Conservation (phyloP, 495 filamentous ascomycete species). For the Penicillium fimorum region DNA sequence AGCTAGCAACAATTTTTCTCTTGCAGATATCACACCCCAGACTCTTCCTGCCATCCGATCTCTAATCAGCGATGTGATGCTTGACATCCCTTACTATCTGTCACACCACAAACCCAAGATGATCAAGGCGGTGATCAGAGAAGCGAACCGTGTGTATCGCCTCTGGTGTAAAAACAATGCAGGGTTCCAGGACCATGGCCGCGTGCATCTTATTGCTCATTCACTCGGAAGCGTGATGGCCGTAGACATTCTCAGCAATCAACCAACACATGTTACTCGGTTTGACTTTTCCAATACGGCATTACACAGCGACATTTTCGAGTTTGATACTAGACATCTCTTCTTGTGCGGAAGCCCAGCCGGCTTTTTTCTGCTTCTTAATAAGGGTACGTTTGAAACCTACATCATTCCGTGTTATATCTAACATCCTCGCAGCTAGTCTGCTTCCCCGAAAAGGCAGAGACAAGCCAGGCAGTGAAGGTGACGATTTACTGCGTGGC, state of each 20-base stretch:
- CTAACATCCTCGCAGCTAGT: constrained; percentile 44
- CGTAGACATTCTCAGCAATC: constrained; percentile 82
- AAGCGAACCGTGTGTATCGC: constrained; percentile 90
- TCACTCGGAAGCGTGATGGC: constrained; percentile 93
- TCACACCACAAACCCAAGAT: constrained; percentile 95
- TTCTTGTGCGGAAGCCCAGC: constrained; percentile 92
- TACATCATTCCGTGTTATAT: not conserved
- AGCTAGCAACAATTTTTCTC: constrained; percentile 62
- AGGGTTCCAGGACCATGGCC: constrained; percentile 73
- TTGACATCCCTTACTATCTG: constrained; percentile 95
- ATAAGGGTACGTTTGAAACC: constrained; percentile 52
- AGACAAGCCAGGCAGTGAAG: constrained; percentile 69
- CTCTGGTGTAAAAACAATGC: constrained; percentile 94
- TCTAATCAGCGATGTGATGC: constrained; percentile 94
- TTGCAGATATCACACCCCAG: constrained; percentile 89
- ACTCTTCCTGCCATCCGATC: constrained; percentile 85
- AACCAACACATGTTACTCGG: constrained; percentile 67
- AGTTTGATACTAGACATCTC: constrained; percentile 85
- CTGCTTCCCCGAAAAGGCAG: constrained; percentile 76
- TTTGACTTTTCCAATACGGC: constrained; percentile 51
- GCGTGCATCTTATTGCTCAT: constrained; percentile 90
- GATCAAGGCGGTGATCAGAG: constrained; percentile 81
- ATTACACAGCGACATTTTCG: constrained; percentile 64
- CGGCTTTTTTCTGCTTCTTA: constrained; percentile 89
- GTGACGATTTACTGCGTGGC: constrained; percentile 58